A percentile compares a stretch with the other conserved stretches of the same genome.
Conservation (phyloP, 1,284 basidiomycete species). For the Trametes sp. region DNA sequence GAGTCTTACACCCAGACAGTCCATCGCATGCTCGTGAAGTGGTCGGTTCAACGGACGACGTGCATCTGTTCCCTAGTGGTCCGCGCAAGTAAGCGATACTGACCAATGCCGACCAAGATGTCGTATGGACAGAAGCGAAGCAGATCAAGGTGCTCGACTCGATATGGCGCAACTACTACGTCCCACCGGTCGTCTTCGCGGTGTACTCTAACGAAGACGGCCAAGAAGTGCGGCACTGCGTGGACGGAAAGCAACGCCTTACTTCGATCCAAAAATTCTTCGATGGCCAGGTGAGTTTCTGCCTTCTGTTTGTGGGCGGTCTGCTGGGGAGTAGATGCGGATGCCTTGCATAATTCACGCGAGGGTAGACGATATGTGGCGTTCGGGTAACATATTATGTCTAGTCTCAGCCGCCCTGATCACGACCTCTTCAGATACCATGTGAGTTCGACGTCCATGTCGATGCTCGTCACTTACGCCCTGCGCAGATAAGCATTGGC, state of each 20-base stretch:
- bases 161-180: constrained; percentile 75
- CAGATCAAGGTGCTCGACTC: constrained; percentile 79
- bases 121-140: constrained; percentile 76
- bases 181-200: constrained; percentile 78
- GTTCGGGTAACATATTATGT: background rate
- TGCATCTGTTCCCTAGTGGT: too few species aligned
- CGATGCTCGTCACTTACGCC: constrained; percentile 2
- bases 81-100: background rate
- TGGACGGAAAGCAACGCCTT: constrained; percentile 80
- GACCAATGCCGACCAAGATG: constrained; percentile 49
- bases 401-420: background rate
- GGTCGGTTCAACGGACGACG: too few species aligned
- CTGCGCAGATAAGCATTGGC: constrained; percentile 54
- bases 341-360: too few species aligned
- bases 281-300: constrained; percentile 64
- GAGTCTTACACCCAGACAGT: too few species aligned
- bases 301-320: background rate
- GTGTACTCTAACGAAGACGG: constrained; percentile 61
- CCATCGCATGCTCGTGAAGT: too few species aligned
- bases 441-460: constrained; percentile 38
- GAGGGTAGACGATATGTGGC: too few species aligned
- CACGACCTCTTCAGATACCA: constrained; percentile 41
- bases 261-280: constrained; percentile 78
- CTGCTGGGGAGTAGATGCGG: background rate
- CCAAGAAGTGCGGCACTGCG: constrained; percentile 64